Percentiles rank a stretch among this genome's conserved stretches.
phyloP scores from a whole-genome alignment of 2,329 filamentous ascomycete species.

The Botrytis pseudocinerea region DNA sequence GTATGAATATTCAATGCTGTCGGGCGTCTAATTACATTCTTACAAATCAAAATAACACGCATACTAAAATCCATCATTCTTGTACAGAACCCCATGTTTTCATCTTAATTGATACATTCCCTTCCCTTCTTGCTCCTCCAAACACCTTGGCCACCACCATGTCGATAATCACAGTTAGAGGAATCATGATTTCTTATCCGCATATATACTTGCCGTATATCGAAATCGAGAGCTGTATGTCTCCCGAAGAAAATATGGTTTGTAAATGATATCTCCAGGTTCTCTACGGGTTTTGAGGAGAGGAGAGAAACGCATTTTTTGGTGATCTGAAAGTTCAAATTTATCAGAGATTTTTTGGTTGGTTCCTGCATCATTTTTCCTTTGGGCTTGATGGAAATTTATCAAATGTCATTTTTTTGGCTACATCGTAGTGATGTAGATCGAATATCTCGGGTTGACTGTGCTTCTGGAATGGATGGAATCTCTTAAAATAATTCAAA shows the following conservation, averaged over 20 bases:
- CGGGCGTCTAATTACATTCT: not conserved
- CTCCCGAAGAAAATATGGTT: not conserved
- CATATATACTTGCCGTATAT: not conserved
- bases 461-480: not conserved
- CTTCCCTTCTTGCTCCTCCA: not conserved
- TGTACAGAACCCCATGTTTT: not conserved
- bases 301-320: not conserved
- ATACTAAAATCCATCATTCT: not conserved
- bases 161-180: not conserved
- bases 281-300: not conserved
- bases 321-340: no score
- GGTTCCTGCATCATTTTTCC: not conserved
- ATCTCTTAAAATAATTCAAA: not conserved
- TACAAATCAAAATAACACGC: not conserved
- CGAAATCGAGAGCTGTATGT: not conserved
- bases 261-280: not conserved
- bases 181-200: not conserved
- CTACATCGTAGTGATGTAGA: not conserved
- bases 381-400: not conserved
- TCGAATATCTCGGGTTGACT: not conserved
- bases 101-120: not conserved
- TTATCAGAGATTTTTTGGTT: not conserved
- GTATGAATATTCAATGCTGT: not conserved
- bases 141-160: not conserved
- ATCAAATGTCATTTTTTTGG: not conserved